Base-by-base conservation (phyloP, 2,329 filamentous ascomycete species). In the Colletotrichum sp. region DNA sequence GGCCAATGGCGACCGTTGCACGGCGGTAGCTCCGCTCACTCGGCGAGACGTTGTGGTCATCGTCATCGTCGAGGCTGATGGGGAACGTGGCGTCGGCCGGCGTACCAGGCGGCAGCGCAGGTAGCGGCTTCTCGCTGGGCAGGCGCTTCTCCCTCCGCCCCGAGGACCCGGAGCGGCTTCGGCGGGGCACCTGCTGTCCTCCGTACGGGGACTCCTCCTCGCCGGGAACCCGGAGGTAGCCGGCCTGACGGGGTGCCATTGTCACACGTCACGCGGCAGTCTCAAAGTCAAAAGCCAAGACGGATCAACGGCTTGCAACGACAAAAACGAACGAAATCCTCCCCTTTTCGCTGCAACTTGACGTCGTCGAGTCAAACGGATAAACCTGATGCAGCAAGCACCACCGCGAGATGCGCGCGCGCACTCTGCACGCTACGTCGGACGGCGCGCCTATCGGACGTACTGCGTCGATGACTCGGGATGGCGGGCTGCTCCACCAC, bases 121-220 rank as follows among this genome's bases (percentile, higher is more conserved):
- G 77, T 5, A 78, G 77, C 34, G 77, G 77, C 64, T 78, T 78
- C 39, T 78, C 77, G 39, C 72, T 75, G 18, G 74, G 71, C 43
- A 71, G 52, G n/a, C 71, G 66, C 39, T 81, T 76, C 81, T 71
- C 63, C 26, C 71, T 52, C 39, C 76, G 59, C 60, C 67, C 52
- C 64, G 76, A 55, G 61, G 77, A 65, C 60, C 74, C 36, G 74
- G 72, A 57, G 32, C 74, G 64, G 71, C 70, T 64, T 48, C 34
- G 73, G 32, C 64, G 64, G 39, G 64, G 63, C 34, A 61, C 36
- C 43, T 70, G 55, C 18, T 68, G 64, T 26, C 48, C 57, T 55
- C 34, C 36, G 34, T 60, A 61, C n/a, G 34, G 32, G 48, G 32
- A 59, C 43, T 65, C 64, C 43, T 76, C 70, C 34, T 75, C 73